Evolutionary conservation across 768 basidiomycete genomes (phyloP), one percentile per base, ranked within the genome.

Genomic region (Russula virescens): DNA sequence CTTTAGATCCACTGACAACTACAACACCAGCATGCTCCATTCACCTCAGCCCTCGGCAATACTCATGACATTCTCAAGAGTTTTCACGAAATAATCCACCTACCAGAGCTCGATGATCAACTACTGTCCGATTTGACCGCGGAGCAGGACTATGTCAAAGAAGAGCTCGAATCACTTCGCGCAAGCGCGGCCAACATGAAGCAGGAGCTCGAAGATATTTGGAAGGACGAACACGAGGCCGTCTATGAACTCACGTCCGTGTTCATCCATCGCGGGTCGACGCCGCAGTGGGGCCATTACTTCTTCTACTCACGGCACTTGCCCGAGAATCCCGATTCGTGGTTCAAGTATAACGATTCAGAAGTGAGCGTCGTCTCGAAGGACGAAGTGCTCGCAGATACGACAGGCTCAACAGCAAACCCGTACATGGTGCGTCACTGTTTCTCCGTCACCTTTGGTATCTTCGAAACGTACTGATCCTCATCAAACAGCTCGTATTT

Each of bases 301-400:
- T 98, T 94, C 79, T 92, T 98, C 74, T 97, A 96, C 73, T 91
- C 94, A 58, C 82, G 94, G 45, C 81, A 93, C 72, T 78, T 97
- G 16, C 95, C 94, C 1, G 82, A 84, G 52, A 75, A 84, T 25
- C 86, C 87, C 13, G 88, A 97, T 61, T 80, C 81, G 48, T 98
- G 94, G 92, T 93, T 94, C 81, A 96, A 96, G 75, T 94, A 96
- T 76, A 98, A 98, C 71, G 95, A 98, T 71, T 91, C 91, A 42
- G 85, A 83, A 62, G 92, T 98, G 10, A 80, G 84, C 4, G 79
- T 84, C 28, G 90, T 93, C 0, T 74, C 80, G 10, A 89, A 90
- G 69, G 84, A 84, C 9, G 94, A 97, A 69, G 89, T 98, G 2
- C 78, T 97, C 56, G 86, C 85, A 31, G 91, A 97, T 76, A 90